Conservation (phyloP, 1,284 basidiomycete species). For the Mycosarcoma mackinlayi region DNA sequence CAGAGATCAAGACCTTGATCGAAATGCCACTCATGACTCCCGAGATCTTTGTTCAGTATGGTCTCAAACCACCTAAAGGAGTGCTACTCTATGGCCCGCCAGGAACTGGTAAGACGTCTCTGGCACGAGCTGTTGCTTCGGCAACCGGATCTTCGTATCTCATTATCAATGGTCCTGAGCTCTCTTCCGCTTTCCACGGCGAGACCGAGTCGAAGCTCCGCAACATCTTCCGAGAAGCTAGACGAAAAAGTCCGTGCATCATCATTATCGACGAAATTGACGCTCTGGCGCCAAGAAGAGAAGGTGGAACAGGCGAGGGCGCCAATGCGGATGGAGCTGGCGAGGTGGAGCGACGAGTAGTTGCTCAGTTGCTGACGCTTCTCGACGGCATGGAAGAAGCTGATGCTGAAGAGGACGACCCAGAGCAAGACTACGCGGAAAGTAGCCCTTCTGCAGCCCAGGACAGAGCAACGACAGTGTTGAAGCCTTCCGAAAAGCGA, state of each 20-base stretch:
- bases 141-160: slow-evolving; percentile 60
- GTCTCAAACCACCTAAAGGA: slow-evolving; percentile 69
- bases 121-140: slow-evolving; percentile 62
- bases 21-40: slow-evolving; percentile 92
- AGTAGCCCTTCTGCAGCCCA: slow-evolving; percentile 63
- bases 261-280: slow-evolving; percentile 97
- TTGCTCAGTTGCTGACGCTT: slow-evolving; percentile 92
- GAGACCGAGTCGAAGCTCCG: slow-evolving; percentile 93
- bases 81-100: slow-evolving; percentile 68
- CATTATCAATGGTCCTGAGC: slow-evolving; percentile 88
- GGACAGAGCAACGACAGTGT: slow-evolving; percentile 54
- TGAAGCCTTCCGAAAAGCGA: slow-evolving; percentile 1
- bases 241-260: slow-evolving; percentile 80
- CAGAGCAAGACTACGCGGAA: slow-evolving; percentile 9
- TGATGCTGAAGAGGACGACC: slow-evolving; percentile 47
- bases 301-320: slow-evolving; percentile 86
- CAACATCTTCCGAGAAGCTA: slow-evolving; percentile 87
- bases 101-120: slow-evolving; percentile 67
- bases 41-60: slow-evolving; percentile 87
- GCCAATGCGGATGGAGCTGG: slow-evolving; percentile 58
- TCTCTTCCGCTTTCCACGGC: slow-evolving; percentile 93
- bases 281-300: slow-evolving; percentile 87
- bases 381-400: slow-evolving; percentile 83
- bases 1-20: slow-evolving; percentile 89
- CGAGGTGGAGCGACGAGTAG: slow-evolving; percentile 94